A percentile compares a stretch with the other conserved stretches of the same genome.
Evolutionary conservation across 176 grass and related monocot genomes (phyloP).

Genomic region (Alopecurus myosuroides): DNA sequence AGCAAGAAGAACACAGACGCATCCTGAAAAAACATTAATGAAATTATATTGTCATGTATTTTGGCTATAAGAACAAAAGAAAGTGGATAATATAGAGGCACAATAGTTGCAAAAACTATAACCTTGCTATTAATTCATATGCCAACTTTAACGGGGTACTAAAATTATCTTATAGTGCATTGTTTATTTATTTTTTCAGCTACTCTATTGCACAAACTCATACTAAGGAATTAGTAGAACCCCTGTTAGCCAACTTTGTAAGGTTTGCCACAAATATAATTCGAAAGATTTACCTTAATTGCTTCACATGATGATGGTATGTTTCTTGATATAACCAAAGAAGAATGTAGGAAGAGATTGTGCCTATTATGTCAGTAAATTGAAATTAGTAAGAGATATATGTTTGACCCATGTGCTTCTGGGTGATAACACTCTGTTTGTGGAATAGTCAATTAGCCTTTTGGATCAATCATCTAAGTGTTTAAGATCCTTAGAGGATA

Average conservation of each 20-base stretch:
- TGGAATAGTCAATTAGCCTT: neutral
- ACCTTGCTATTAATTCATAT: neutral
- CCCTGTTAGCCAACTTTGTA: neutral
- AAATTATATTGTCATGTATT: neutral
- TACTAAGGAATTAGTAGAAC: neutral
- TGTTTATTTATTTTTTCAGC: neutral
- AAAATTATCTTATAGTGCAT: neutral
- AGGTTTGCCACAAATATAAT: neutral
- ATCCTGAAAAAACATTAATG: slow-evolving; percentile 29
- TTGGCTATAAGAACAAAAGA: neutral
- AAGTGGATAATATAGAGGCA: neutral
- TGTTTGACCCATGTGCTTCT: neutral
- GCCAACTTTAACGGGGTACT: neutral
- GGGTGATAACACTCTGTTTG: neutral
- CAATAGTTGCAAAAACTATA: neutral
- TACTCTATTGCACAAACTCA: neutral
- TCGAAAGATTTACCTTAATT: slow-evolving; percentile 46
- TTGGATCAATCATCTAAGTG: neutral
- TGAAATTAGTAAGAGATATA: slow-evolving; percentile 1
- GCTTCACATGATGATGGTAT: slow-evolving; percentile 46
- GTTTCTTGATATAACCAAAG: slow-evolving; percentile 71
- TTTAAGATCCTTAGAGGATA: neutral
- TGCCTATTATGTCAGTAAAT: slow-evolving; percentile 41
- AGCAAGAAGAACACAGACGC: slow-evolving; percentile 60
- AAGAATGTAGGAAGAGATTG: slow-evolving; percentile 85